Percentiles rank a stretch among this genome's conserved stretches.
Evolutionary conservation across 345 rosid genomes (phyloP).

Genomic region (Pseudoturritis turrita): DNA sequence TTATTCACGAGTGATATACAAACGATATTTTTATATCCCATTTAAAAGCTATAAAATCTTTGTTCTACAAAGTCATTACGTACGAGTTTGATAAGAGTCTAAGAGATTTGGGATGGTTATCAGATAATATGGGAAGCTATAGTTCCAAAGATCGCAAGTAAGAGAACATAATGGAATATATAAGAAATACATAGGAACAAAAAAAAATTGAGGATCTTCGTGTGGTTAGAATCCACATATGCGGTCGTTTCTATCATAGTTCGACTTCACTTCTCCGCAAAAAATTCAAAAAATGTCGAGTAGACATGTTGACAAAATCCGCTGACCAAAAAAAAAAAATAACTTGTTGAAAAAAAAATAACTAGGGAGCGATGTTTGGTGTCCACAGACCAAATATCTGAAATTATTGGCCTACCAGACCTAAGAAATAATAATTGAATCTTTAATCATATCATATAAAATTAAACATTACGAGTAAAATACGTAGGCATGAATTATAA

Average conservation of each 20-base stretch:
- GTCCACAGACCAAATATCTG: constrained; percentile 25
- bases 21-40: too few species aligned
- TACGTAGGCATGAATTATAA: constrained; percentile 19
- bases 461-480: not conserved
- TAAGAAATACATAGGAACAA: not conserved
- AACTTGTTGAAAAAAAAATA: not conserved
- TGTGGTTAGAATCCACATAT: too few species aligned
- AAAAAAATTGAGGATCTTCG: not conserved
- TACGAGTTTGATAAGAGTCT: too few species aligned
- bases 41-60: too few species aligned
- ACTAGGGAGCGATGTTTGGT: constrained; percentile 10
- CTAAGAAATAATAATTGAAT: constrained; percentile 19
- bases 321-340: too few species aligned
- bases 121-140: not conserved
- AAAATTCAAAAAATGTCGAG: too few species aligned
- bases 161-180: not conserved
- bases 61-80: too few species aligned
- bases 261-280: too few species aligned
- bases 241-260: too few species aligned
- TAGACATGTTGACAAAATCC: too few species aligned
- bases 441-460: constrained; percentile 3
- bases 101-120: not conserved
- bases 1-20: too few species aligned
- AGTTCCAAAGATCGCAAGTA: not conserved
- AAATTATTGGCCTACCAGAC: constrained; percentile 33